phyloP scores from a whole-genome alignment of 1,139 yeast genomes.

The Kurtzmaniella quercitrusa region DNA sequence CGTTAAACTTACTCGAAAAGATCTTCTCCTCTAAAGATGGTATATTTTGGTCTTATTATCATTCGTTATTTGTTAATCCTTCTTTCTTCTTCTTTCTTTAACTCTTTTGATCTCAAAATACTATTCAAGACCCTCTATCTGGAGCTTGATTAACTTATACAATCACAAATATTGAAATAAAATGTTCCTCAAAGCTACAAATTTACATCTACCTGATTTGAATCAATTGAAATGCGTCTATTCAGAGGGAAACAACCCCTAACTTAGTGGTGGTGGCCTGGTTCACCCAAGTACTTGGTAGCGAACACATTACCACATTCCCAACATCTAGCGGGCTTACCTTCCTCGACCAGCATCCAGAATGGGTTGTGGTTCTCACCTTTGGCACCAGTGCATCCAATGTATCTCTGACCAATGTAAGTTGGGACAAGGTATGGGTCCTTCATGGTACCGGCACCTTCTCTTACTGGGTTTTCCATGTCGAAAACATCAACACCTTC shows the following conservation, averaged over 20 bases:
- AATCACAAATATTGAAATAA: too few species aligned
- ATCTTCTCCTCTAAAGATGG: too few species aligned
- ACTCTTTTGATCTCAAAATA: too few species aligned
- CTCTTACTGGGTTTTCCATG: slow-evolving; percentile 79
- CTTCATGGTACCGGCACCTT: slow-evolving; percentile 82
- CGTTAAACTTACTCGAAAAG: too few species aligned
- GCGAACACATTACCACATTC: slow-evolving; percentile 97
- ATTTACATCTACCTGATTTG: not conserved
- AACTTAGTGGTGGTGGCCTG: slow-evolving; percentile 47
- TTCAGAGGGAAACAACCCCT: not conserved
- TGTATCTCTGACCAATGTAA: slow-evolving; percentile 89
- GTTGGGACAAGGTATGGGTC: slow-evolving; percentile 90
- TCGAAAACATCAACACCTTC: slow-evolving; percentile 97
- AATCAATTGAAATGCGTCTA: not conserved
- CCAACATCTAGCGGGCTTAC: slow-evolving; percentile 93
- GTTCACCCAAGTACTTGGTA: slow-evolving; percentile 84
- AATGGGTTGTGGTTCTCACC: slow-evolving; percentile 86
- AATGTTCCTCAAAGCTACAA: too few species aligned
- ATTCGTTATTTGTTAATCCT: too few species aligned
- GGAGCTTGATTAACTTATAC: too few species aligned
- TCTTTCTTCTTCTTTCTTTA: too few species aligned
- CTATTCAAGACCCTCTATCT: too few species aligned
- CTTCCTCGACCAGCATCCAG: slow-evolving; percentile 92
- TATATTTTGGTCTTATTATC: too few species aligned
- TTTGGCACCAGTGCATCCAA: slow-evolving; percentile 90